Base-by-base conservation (phyloP, 2,329 filamentous ascomycete genomes). In the Thyridium curvatum region DNA sequence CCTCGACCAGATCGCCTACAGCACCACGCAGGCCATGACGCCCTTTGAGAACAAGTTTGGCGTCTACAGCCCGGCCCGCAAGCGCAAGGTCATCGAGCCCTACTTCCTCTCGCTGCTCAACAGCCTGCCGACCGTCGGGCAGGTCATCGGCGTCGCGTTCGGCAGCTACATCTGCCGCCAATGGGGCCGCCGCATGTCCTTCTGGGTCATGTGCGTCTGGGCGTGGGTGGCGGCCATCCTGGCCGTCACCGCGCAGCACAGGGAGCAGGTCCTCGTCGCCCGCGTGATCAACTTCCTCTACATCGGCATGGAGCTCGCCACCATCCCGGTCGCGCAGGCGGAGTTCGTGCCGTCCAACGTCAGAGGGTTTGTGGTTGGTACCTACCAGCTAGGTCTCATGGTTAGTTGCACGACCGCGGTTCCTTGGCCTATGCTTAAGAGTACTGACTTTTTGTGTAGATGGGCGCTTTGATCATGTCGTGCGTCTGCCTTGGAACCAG, bases 241-340 rank as follows among this genome's bases (percentile, higher is more conserved):
- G 9, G 39, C 51, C 4, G 43, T 64, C 32, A 62, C 60, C 0
- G 54, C 60, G 7, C 43, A 48, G 12, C 51, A 31, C n/a, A 47
- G 38, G 4, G 43, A 46, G 2, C 60, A 64, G 38, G 57, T 60
- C n/a, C 44, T 65, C 33, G 54, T 51, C 3, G 61, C 49, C 2
- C 53, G 60, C 3, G 58, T 60, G 6, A 46, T 65, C 4, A 58
- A 60, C 30, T 64, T 62, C 36, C 37, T 59, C 15, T 65, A 65
- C 34, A 51, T 64, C 28, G 62, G 61, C 12, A 64, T 63, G 54
- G 62, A 65, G 41, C 50, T 65, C 9, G 55, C 62, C 1, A 46
- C 59, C 4, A 55, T 64, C 0, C 64, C 63, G 0, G 51, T 55
- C 0, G 58, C 53, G 8, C 58, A 62, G 38, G 57, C 58, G 0